Evolutionary conservation across 805 yeast genomes (phyloP).

Genomic region (Jamesozyma hellenica): DNA sequence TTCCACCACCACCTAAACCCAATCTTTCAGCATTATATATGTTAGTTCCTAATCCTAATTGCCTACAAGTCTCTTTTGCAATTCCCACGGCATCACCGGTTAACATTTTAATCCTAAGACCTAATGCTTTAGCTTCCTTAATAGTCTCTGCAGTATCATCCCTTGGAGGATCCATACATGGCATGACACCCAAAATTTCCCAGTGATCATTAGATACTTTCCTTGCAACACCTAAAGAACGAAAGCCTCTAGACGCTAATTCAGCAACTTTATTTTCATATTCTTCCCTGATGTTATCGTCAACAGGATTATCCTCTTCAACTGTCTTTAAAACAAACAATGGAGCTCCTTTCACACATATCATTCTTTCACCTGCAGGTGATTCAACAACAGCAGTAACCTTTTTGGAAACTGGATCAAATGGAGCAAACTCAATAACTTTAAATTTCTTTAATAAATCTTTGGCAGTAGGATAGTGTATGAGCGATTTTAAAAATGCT

Average conservation of each 20-base stretch:
- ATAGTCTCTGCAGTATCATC: conserved; percentile 71
- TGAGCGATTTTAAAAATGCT: conserved; percentile 89
- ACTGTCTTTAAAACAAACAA: conserved; percentile 92
- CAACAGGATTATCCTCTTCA: conserved; percentile 92
- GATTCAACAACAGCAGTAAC: conserved; percentile 92
- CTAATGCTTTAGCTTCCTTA: conserved; percentile 71
- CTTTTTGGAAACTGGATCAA: conserved; percentile 96
- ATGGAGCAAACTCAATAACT: conserved; percentile 91
- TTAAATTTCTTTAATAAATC: conserved; percentile 86
- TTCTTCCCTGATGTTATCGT: conserved; percentile 86
- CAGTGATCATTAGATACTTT: conserved; percentile 97
- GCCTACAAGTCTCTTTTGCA: conserved; percentile 82
- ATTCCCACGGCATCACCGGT: conserved; percentile 91
- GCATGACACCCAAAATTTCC: conserved; percentile 93
- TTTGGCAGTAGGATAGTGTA: conserved; percentile 83
- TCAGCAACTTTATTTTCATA: conserved; percentile 96
- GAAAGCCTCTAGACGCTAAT: conserved; percentile 96
- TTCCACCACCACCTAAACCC: conserved; percentile 83
- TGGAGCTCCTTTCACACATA: conserved; percentile 98
- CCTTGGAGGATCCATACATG: conserved; percentile 95
- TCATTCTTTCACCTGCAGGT: conserved; percentile 88
- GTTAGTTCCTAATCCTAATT: conserved; percentile 79
- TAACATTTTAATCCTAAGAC: conserved; percentile 96
- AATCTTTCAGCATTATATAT: conserved; percentile 69
- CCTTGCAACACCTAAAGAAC: conserved; percentile 98